Conservation (phyloP, 495 filamentous ascomycete genomes). For the Evernia prunastri region DNA sequence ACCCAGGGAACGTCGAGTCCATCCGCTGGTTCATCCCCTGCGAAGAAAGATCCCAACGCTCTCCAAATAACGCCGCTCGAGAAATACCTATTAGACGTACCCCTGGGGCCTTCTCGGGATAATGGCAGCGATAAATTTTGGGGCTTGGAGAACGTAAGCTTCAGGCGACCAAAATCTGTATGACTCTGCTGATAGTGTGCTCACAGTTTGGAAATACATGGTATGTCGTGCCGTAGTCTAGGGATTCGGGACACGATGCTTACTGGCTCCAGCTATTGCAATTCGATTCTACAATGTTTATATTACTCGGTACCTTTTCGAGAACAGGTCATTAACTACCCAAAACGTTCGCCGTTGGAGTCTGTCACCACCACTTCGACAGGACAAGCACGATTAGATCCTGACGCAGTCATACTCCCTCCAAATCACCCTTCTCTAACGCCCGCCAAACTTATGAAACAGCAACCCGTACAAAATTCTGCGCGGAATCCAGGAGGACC, state of each 20-base stretch:
- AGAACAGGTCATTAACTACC: constrained; percentile 90
- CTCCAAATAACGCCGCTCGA: constrained; percentile 71
- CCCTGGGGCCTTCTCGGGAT: constrained; percentile 62
- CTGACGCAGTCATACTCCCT: constrained; percentile 37
- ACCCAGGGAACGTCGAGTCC: constrained; percentile 38
- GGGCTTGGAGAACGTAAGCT: constrained; percentile 91
- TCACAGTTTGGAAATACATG: constrained; percentile 92
- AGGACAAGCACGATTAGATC: constrained; percentile 40
- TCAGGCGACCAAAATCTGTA: not conserved
- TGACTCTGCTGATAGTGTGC: constrained; percentile 24
- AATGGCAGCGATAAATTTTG: constrained; percentile 99
- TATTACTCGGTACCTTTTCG: constrained; percentile 94
- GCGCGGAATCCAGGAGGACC: constrained; percentile 45
- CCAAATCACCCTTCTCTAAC: constrained; percentile 38
- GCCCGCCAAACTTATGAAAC: constrained; percentile 36
- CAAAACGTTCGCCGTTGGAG: constrained; percentile 55
- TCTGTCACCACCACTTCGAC: constrained; percentile 43
- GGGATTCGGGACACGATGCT: not conserved
- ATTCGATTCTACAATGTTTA: constrained; percentile 94
- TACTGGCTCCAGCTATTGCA: constrained; percentile 71
- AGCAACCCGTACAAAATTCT: constrained; percentile 35
- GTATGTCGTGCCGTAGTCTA: constrained; percentile 43
- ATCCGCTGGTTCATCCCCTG: constrained; percentile 36
- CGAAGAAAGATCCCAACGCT: constrained; percentile 67
- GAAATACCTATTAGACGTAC: constrained; percentile 63